Conservation (phyloP, 2,329 filamentous ascomycete genomes). For the Exophiala mesophila region DNA sequence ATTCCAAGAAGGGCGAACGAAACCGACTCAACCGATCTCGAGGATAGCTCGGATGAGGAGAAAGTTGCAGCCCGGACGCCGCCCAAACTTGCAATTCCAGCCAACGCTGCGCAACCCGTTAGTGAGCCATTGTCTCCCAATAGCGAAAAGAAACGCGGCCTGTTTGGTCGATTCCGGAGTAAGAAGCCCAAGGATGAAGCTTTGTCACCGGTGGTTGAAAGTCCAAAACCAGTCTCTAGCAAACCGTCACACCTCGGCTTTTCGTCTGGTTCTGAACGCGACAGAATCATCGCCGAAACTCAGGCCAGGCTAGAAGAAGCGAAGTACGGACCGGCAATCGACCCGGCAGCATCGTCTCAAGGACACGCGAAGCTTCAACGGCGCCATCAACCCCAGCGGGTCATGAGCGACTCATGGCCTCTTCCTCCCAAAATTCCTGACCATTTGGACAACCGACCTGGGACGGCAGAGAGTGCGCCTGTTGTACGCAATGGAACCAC, state of each 20-base stretch:
- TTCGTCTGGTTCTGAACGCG: constrained; percentile 47
- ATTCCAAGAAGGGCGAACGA: constrained; percentile 57
- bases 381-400: constrained; percentile 35
- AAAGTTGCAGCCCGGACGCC: constrained; percentile 23
- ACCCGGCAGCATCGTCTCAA: constrained; percentile 26
- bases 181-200: constrained; percentile 50
- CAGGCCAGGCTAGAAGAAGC: constrained; percentile 42
- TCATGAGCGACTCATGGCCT: constrained; percentile 46
- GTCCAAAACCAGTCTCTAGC: constrained; percentile 49
- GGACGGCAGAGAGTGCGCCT: constrained; percentile 26
- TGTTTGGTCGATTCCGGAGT: constrained; percentile 54
- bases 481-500: constrained; percentile 15
- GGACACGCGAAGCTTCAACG: constrained; percentile 45
- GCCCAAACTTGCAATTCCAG: constrained; percentile 24
- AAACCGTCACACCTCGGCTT: constrained; percentile 50
- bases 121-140: constrained; percentile 26
- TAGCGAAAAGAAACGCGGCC: constrained; percentile 38
- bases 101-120: constrained; percentile 35
- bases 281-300: constrained; percentile 59
- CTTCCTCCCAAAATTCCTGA: constrained; percentile 31
- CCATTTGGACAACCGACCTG: constrained; percentile 22
- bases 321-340: constrained; percentile 12
- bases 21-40: constrained; percentile 58
- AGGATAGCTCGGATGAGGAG: constrained; percentile 56
- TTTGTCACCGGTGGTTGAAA: constrained; percentile 9